Percentiles rank a stretch among this genome's conserved stretches.
These are phyloP conservation scores for Cutaneotrichosporon sp. DNA, from an alignment of 1,284 basidiomycete genomes.

Conservation along the genomic window DNA sequence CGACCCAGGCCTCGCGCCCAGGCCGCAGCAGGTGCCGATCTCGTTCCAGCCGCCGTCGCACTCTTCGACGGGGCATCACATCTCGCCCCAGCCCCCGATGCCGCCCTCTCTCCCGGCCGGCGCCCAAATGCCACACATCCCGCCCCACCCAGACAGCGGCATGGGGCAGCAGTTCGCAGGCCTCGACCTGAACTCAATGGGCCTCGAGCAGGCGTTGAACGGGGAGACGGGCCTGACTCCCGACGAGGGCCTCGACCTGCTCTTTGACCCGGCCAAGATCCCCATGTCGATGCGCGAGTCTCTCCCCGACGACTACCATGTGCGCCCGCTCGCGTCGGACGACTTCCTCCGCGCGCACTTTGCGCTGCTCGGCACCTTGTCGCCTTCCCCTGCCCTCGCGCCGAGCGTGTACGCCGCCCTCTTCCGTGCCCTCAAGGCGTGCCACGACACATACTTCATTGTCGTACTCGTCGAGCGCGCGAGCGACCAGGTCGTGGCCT, in stretches of 20 bases:
- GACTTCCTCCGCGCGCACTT: slow-evolving; percentile 87
- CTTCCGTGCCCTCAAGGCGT: slow-evolving; percentile 58
- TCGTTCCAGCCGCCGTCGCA: slow-evolving; percentile 5
- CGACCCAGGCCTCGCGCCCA: neutral
- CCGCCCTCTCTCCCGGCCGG: neutral
- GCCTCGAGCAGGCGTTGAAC: neutral
- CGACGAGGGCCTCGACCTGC: slow-evolving; percentile 69
- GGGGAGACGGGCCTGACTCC: slow-evolving; percentile 55
- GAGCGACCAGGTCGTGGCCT: slow-evolving; percentile 77
- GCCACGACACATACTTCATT: slow-evolving; percentile 73
- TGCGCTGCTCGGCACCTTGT: slow-evolving; percentile 75
- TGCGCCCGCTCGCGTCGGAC: slow-evolving; percentile 82
- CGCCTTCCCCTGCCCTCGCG: slow-evolving; percentile 74
- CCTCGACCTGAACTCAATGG: neutral
- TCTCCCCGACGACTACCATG: slow-evolving; percentile 34
- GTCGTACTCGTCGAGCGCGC: slow-evolving; percentile 77
- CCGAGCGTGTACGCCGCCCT: slow-evolving; percentile 67
- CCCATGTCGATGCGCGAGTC: slow-evolving; percentile 48
- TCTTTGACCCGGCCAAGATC: slow-evolving; percentile 67
- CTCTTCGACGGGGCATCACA: neutral
- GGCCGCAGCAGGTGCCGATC: neutral
- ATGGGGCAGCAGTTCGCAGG: neutral
- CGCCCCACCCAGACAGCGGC: neutral
- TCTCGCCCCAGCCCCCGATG: neutral
- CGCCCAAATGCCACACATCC: neutral